These are phyloP conservation scores for Venturia oleaginea DNA, from an alignment of 2,329 filamentous ascomycete genomes.

Conservation along the genomic window DNA sequence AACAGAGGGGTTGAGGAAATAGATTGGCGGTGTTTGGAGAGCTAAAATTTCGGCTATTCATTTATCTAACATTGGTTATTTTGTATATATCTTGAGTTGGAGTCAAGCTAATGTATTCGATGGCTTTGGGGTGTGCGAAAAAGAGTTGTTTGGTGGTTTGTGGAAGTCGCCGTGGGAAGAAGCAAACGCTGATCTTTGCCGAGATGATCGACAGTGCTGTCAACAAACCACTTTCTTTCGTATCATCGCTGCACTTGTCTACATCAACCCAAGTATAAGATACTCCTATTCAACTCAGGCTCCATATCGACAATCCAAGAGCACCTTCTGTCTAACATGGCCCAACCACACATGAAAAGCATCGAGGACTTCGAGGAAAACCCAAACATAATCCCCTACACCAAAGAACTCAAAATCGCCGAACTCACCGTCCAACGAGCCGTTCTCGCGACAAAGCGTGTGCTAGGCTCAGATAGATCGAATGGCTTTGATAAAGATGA, in stretches of 20 bases:
- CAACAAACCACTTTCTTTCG: neutral
- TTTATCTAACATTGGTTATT: neutral
- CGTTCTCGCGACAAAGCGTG: constrained; percentile 45
- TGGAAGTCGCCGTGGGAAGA: neutral
- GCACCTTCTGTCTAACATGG: neutral
- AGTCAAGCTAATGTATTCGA: neutral
- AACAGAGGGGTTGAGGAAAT: neutral
- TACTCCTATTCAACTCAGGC: no score
- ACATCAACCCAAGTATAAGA: neutral
- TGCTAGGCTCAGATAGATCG: constrained; percentile 29
- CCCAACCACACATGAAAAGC: neutral
- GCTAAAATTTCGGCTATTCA: neutral
- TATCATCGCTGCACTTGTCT: neutral
- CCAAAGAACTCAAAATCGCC: constrained; percentile 24
- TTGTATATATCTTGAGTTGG: neutral
- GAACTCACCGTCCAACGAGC: constrained; percentile 44
- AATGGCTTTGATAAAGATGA: constrained; percentile 66
- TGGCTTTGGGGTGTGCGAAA: neutral
- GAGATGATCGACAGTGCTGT: neutral
- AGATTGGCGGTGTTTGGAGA: neutral
- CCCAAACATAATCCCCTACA: neutral
- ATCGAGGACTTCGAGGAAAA: neutral
- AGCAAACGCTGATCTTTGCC: neutral
- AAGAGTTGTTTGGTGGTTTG: neutral
- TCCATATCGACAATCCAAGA: neutral